These are phyloP conservation scores for Oryza glaberrima DNA, from an alignment of 176 grass and related monocot species.

Conservation along the genomic window DNA sequence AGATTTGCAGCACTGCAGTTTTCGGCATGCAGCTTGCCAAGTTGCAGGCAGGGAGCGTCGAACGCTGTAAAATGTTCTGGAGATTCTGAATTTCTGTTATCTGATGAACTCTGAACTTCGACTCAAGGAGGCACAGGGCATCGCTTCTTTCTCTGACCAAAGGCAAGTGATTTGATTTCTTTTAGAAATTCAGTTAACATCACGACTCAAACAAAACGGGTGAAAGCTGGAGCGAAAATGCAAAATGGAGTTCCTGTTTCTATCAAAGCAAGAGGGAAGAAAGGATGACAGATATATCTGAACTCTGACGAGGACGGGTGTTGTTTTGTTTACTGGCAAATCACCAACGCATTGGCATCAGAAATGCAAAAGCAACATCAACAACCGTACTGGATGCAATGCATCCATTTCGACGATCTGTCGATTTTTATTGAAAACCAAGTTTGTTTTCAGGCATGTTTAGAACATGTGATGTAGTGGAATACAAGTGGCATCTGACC, in stretches of 20 bases:
- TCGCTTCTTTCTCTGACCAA: neutral
- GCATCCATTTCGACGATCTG: constrained; percentile 1
- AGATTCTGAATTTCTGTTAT: neutral
- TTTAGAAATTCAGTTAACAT: neutral
- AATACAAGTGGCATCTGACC: constrained; percentile 35
- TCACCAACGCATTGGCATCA: neutral
- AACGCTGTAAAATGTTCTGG: neutral
- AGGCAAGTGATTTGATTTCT: neutral
- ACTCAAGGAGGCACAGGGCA: neutral
- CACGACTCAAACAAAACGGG: neutral
- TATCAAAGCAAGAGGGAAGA: neutral
- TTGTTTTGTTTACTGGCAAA: neutral
- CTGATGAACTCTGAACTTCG: no score
- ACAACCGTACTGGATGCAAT: neutral
- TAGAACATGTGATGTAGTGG: constrained; percentile 38
- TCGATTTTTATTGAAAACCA: constrained; percentile 43
- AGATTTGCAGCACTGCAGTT: neutral
- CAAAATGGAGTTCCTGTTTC: neutral
- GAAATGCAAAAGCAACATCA: neutral
- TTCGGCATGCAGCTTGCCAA: neutral
- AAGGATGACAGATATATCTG: neutral
- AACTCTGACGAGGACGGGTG: neutral
- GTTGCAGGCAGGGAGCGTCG: neutral
- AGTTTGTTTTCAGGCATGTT: constrained; percentile 29
- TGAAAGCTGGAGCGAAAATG: neutral